Base-by-base conservation (phyloP, 1,284 basidiomycete species). In the Puccinia novopanici region DNA sequence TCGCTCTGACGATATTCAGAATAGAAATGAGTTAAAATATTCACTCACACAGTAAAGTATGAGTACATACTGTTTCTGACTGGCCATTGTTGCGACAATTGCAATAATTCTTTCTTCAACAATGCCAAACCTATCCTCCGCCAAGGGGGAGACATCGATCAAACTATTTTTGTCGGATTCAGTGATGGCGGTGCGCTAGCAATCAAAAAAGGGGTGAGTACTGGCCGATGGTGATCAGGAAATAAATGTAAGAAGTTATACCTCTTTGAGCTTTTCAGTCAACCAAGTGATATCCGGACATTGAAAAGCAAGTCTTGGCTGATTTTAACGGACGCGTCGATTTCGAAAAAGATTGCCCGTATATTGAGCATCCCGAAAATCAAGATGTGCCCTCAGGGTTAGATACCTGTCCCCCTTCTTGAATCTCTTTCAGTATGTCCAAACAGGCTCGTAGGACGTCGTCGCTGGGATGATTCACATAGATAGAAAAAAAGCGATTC, bases 311-410 rank as follows among this genome's bases (percentile, higher is more conserved):
- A n/a, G n/a, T n/a, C n/a, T n/a, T n/a, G n/a, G n/a, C n/a, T n/a
- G n/a, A n/a, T n/a, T n/a, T n/a, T n/a, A n/a, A n/a, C n/a, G n/a
- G n/a, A n/a, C n/a, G n/a, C n/a, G 10, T 65, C 55, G 4, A 80
- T 57, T 65, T 80, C 70, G 40, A 63, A 80, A 65, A 50, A 80
- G 24, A 80, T 50, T 19, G 55, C 27, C 19, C 77, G 70, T 63
- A 80, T 27, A 48, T 61, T 80, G 52, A 40, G 34, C 12, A 10
- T 10, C n/a, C 52, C 3, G 22, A 45, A 54, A 50, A 13, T 12
- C 6, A 57, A 8, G 27, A 30, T n/a, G n/a, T n/a, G n/a, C n/a
- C 40, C 19, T 37, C 54, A n/a, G 30, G 13, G 54, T 24, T 15
- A 42, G 72, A 34, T 37, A 34, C 0, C 8, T 5, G 10, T 50